phyloP scores from a whole-genome alignment of 768 basidiomycete species.

The Antrodiella citrinella region DNA sequence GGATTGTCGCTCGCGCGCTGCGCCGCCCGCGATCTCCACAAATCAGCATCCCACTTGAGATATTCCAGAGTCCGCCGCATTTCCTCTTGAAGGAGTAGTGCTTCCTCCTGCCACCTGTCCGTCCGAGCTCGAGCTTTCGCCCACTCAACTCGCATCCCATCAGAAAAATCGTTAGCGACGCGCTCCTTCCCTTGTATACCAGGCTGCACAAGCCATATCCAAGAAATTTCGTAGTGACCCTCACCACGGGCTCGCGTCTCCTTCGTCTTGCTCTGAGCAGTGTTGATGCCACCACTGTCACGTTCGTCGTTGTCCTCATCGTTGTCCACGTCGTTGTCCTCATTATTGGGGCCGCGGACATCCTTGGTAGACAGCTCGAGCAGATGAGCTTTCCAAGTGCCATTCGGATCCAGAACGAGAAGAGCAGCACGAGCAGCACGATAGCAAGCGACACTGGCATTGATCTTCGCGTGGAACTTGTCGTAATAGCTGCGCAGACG shows the following conservation, averaged over 20 bases:
- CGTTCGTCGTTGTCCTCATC: background rate
- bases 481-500: background rate
- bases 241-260: background rate
- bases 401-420: background rate
- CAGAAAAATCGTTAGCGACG: background rate
- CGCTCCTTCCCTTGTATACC: background rate
- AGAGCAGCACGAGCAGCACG: background rate
- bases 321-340: background rate
- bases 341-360: background rate
- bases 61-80: slow-evolving; percentile 18
- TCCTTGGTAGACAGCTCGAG: background rate
- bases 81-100: slow-evolving; percentile 14
- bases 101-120: slow-evolving; percentile 9
- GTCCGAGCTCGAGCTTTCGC: slow-evolving; percentile 2
- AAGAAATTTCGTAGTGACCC: background rate
- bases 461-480: background rate
- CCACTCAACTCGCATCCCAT: slow-evolving; percentile 8
- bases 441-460: background rate
- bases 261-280: too few species aligned
- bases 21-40: background rate
- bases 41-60: slow-evolving; percentile 2
- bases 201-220: background rate
- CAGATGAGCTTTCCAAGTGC: background rate
- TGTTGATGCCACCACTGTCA: too few species aligned
- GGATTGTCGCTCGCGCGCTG: background rate